Percentiles rank a stretch among this genome's conserved stretches.
Evolutionary conservation across 2,329 filamentous ascomycete species (phyloP).

Genomic region (Botrytis paeoniae): DNA sequence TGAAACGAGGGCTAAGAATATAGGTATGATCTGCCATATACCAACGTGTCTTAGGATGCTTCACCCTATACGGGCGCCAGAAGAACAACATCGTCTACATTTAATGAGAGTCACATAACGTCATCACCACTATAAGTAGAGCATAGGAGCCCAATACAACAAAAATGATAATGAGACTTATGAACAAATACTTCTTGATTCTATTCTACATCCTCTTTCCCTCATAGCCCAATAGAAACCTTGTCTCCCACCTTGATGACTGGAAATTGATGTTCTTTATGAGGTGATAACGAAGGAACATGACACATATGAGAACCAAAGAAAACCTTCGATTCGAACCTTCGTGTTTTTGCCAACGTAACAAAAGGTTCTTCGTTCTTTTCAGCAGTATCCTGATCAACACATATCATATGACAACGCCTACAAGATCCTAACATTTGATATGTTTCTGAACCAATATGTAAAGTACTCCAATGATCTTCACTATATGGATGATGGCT

Average conservation of each 20-base stretch:
- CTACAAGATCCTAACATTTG: constrained; percentile 79
- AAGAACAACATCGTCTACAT: not conserved
- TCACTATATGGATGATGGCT: constrained; percentile 64
- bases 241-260: constrained; percentile 21
- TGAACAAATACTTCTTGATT: not conserved
- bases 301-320: constrained; percentile 81
- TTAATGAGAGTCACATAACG: not conserved
- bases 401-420: constrained; percentile 93
- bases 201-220: not conserved
- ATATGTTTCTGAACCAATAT: constrained; percentile 62
- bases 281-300: constrained; percentile 28
- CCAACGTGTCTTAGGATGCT: not conserved
- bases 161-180: not conserved
- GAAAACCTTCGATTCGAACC: constrained; percentile 78
- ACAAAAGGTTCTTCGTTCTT: constrained; percentile 83
- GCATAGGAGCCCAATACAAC: not conserved
- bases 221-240: constrained; percentile 17
- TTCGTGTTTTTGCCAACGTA: constrained; percentile 81
- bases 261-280: constrained; percentile 19
- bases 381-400: constrained; percentile 78
- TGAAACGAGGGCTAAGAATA: no score
- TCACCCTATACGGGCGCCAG: not conserved
- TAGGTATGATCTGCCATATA: not conserved
- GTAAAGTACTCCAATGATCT: constrained; percentile 70
- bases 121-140: not conserved